Percentiles rank a stretch among this genome's conserved stretches.
Conservation (phyloP, 139 green algal species). For the Nannochloris sp. region DNA sequence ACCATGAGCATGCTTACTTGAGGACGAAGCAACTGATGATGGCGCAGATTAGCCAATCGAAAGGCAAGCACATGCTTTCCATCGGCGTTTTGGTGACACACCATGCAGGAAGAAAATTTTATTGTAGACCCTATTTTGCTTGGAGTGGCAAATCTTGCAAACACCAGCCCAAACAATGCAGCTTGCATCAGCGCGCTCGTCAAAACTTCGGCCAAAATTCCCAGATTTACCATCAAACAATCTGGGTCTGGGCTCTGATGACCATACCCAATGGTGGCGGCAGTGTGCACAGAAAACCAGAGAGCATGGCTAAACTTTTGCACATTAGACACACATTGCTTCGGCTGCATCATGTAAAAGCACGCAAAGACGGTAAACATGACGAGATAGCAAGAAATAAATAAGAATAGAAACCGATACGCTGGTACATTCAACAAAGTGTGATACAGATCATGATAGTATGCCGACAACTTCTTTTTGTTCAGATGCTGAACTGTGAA, state of each 20-base stretch:
- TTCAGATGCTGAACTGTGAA: slow-evolving; percentile 10
- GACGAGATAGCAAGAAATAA: slow-evolving; percentile 2
- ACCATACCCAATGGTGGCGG: slow-evolving; percentile 27
- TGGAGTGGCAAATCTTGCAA: slow-evolving; percentile 47
- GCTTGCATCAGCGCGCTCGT: slow-evolving; percentile 40
- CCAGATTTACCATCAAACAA: slow-evolving; percentile 36
- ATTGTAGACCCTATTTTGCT: slow-evolving; percentile 34
- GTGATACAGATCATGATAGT: slow-evolving; percentile 34
- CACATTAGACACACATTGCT: slow-evolving; percentile 32
- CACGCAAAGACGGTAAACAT: slow-evolving; percentile 36
- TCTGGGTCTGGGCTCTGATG: slow-evolving; percentile 35
- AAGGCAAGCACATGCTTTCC: slow-evolving; percentile 40
- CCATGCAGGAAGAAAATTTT: slow-evolving; percentile 38
- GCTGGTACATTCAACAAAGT: slow-evolving; percentile 35
- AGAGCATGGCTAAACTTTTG: slow-evolving; percentile 32
- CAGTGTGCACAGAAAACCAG: slow-evolving; percentile 47
- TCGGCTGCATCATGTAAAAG: slow-evolving; percentile 25
- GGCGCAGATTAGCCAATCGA: slow-evolving; percentile 53
- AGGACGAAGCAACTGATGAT: slow-evolving; percentile 38
- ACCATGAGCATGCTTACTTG: slow-evolving; percentile 26
- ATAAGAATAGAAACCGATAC: slow-evolving; percentile 1
- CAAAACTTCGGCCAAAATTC: slow-evolving; percentile 34
- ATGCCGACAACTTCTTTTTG: slow-evolving; percentile 1
- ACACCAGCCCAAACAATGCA: slow-evolving; percentile 59
- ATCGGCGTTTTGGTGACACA: slow-evolving; percentile 14